Evolutionary conservation across 108 stramenopile species (phyloP).

Genomic region (Phaeodactylum tricornutum): DNA sequence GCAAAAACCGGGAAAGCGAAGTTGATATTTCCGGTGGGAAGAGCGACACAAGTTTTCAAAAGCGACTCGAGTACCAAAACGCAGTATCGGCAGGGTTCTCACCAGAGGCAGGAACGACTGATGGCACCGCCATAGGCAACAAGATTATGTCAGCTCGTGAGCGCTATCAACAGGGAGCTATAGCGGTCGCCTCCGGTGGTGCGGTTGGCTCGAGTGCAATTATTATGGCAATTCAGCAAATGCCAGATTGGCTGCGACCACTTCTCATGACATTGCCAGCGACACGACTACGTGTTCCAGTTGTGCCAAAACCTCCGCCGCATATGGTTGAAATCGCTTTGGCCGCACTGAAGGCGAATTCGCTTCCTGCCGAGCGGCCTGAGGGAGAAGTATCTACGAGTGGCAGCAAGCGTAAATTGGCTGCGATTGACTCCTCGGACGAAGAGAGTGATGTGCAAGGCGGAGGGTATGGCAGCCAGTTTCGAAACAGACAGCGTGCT

Average conservation of each 20-base stretch:
- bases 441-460: constrained; percentile 16
- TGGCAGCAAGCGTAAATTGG: constrained; percentile 20
- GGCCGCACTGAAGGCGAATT: constrained; percentile 41
- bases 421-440: constrained; percentile 44
- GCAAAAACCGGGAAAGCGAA: constrained; percentile 9
- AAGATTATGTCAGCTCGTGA: constrained; percentile 55
- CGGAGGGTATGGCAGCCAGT: constrained; percentile 48
- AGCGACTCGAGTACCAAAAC: constrained; percentile 42
- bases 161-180: constrained; percentile 23
- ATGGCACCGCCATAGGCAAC: constrained; percentile 28
- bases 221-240: constrained; percentile 48
- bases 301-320: constrained; percentile 62
- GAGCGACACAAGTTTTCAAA: constrained; percentile 68
- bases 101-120: constrained; percentile 15
- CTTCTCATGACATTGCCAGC: constrained; percentile 59
- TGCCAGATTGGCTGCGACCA: constrained; percentile 75
- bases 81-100: constrained; percentile 21
- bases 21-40: constrained; percentile 55
- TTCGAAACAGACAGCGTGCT: constrained; percentile 66
- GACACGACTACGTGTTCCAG: constrained; percentile 49
- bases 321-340: constrained; percentile 75
- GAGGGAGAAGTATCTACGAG: constrained; percentile 15
- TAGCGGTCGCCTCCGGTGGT: constrained; percentile 9
- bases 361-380: constrained; percentile 60
- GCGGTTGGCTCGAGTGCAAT: constrained; percentile 29